Evolutionary conservation across 1,284 basidiomycete genomes (phyloP), one percentile per base, ranked within the genome.

Genomic region (Fistulinella cinereoalba): DNA sequence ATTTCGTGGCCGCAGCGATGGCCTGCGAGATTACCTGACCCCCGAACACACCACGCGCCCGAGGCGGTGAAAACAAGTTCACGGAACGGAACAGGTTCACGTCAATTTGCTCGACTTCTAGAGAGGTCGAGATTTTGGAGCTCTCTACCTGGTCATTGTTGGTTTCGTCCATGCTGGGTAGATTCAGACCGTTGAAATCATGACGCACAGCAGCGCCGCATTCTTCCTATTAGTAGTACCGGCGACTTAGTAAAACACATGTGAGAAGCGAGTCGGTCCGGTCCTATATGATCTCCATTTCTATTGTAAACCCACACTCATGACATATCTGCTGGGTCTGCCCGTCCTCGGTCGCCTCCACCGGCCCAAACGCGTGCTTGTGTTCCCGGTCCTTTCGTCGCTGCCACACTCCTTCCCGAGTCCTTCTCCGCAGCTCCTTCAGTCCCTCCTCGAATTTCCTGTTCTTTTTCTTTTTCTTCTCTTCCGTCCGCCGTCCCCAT

Each of bases 11-110:
- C 12, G 89, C 82, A 13, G 88, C 80, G 24, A 93, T 71, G 5
- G 89, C 88, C 61, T 94, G 92, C 9, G 86, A 92, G 55, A 96
- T 92, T 49, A 95, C 92, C 64, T 90, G 88, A 54, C 92, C 93
- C 45, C 93, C 92, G 57, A 92, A 95, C 5, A 92, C 91, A 21
- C 92, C 91, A 50, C 91, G 76, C 16, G 80, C 78, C 16, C 76
- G 72, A 10, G 67, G 64, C 1, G 89, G 90, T 13, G 81, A 53
- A 76, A 81, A 88, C 1, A 94, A 73, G 1, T 79, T 80, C 56
- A 80, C 85, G 0, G 86, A 89, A 27, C 85, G 80, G 63, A 83
- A 92, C 41, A 91, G 67, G 60, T 87, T 85, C 37, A 75, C 71
- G 55, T 91, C 89, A n/a, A 92, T 73, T 51, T 80, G 74, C 60